Evolutionary conservation across 2,329 filamentous ascomycete species (phyloP), one percentile per base, ranked within the genome.

Genomic region (Cryphonectria naterciae): DNA sequence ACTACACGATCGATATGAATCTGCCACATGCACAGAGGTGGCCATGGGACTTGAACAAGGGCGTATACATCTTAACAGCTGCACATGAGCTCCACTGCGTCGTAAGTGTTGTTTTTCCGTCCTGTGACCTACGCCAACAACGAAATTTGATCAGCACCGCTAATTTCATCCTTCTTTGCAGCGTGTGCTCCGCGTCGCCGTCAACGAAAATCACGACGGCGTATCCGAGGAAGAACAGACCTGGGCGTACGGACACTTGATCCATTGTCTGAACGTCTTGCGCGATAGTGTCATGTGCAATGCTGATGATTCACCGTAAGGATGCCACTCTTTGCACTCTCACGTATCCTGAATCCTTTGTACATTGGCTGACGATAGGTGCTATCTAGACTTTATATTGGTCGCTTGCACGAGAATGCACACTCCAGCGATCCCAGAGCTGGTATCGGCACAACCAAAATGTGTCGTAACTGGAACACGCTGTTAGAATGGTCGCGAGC

Each of bases 41-140:
- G 72, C 73, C 69, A n/a, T 74, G 72, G 70, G 70, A 74, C 41
- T 43, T 41, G 19, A 68, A 65, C 5, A 73, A 74, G 56, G 72
- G 72, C 13, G 69, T 71, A 13, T 74, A 74, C 25, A 73, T 74
- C 62, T 46, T 74, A 39, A 72, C 68, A 1, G 69, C 66, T 28
- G 68, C 73, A 22, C 73, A 74, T 61, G 73, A 74, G 62, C 69
- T 74, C 17, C 72, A 74, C 61, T 74, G 72, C 54, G 65, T 74
- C 17, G 73, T 74, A 66, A 70, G 72, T 68, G 13, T 49, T n/a
- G 13, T 7, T 7, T 39, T 52, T 28, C 22, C 3, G 25, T 58
- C n/a, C 41, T 41, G 37, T 22, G 49, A 28, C 19, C 32, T 11
- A 39, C 11, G 10, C 32, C 37, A 39, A 60, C 35, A 39, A 39